Base-by-base conservation (phyloP, 1,284 basidiomycete genomes). In the Xerocomus amazonicus region DNA sequence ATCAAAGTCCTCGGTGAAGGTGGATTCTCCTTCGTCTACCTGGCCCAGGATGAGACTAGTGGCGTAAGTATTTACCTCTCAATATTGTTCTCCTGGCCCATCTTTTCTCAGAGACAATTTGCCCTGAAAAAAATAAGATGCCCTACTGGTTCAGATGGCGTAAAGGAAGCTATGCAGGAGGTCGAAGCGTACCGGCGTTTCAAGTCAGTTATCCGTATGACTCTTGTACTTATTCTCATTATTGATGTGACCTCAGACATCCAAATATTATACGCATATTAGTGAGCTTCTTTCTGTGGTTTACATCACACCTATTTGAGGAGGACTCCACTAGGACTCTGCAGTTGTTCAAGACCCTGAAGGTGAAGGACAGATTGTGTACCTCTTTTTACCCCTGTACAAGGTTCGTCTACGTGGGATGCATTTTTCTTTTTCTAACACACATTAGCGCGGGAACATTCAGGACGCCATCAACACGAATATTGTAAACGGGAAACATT, bases 401-500 rank as follows among this genome's bases (percentile, higher is more conserved):
- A 87, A 89, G 74, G 88, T 83, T 51, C 40, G 64, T 58, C 4
- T 34, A 32, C 23, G 27, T 41, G 47, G 50, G 27, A 43, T 37
- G 12, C 9, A 36, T 12, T 8, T 17, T 39, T 31, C 31, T 38
- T 41, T 51, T 40, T 47, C 51, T 55, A 52, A 62, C 54, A 54
- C 34, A 9, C 17, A 42, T 4, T 45, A 92, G 87, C 79, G 84
- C 48, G 92, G 92, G 32, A 97, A 97, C 65, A 77, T 99, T 14
- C 97, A 99, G 78, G 94, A 99, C 65, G 85, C 85, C 35, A 97
- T 99, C 61, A 92, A 92, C 57, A 77, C 84, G 29, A 87, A 96
- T 62, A 80, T 89, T 7, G 85, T 95, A 41, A 91, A 91, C 51
- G 84, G 86, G 19, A 85, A 84, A 29, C 84, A 85, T 54, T 91